phyloP scores from a whole-genome alignment of 768 basidiomycete genomes.

The Collybiopsis confluens region DNA sequence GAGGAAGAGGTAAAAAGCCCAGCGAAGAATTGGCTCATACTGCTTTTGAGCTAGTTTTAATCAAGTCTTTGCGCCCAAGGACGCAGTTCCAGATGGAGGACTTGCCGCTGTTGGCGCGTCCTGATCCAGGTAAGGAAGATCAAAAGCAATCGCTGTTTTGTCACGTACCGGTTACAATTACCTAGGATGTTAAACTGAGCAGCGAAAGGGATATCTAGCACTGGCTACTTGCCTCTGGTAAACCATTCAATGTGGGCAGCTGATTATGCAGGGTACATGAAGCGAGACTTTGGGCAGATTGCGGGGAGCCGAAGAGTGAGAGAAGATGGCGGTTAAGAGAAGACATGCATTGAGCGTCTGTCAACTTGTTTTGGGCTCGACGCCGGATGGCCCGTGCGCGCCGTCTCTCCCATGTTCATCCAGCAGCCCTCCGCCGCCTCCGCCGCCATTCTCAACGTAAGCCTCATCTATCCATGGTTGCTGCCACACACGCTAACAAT shows the following conservation, averaged over 20 bases:
- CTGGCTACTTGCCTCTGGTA: background rate
- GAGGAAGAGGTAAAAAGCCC: background rate
- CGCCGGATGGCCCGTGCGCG: too few relatives aligned
- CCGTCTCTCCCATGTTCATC: too few relatives aligned
- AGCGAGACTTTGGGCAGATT: background rate
- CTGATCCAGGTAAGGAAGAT: constrained; percentile 26
- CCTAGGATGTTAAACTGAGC: background rate
- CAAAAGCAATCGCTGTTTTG: too few relatives aligned
- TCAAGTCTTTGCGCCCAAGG: constrained; percentile 49
- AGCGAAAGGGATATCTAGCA: background rate
- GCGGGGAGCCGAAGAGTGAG: background rate
- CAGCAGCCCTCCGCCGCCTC: too few relatives aligned
- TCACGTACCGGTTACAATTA: background rate
- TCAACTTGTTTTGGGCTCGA: too few relatives aligned
- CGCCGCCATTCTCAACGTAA: too few relatives aligned
- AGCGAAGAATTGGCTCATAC: constrained; percentile 38
- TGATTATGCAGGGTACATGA: background rate
- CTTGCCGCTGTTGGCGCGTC: constrained; percentile 78
- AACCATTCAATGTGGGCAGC: background rate
- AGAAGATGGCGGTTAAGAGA: too few relatives aligned
- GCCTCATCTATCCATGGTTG: too few relatives aligned
- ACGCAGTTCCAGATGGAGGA: constrained; percentile 71
- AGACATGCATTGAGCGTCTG: too few relatives aligned
- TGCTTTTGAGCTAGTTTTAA: constrained; percentile 66
- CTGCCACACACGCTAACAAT: too few relatives aligned